Conservation (phyloP, 1,139 yeast genomes). For the Lodderomyces margitis region DNA sequence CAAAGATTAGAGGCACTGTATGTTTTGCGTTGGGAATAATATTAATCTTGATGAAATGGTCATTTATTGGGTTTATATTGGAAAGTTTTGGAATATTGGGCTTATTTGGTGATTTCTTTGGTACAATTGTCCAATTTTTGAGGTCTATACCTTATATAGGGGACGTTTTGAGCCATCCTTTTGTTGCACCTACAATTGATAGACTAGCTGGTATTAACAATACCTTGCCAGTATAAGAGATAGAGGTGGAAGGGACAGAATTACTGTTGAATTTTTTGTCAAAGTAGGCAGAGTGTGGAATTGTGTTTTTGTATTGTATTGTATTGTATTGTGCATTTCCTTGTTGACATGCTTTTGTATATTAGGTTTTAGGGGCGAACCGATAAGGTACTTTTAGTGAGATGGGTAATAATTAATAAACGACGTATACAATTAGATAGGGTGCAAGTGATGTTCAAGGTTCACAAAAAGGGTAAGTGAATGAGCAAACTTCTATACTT, state of each 20-base stretch:
- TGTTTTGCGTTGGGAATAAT: slow-evolving; percentile 75
- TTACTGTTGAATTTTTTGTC: no score
- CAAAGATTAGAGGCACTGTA: slow-evolving; percentile 80
- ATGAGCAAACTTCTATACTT: no score
- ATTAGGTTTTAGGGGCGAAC: neutral
- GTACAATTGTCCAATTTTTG: slow-evolving; percentile 85
- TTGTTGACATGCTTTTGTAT: neutral
- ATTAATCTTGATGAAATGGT: slow-evolving; percentile 69
- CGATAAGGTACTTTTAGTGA: neutral
- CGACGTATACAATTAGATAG: no score
- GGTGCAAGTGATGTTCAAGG: no score
- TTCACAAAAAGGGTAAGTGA: no score
- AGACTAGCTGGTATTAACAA: slow-evolving; percentile 43
- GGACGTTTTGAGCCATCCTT: slow-evolving; percentile 77
- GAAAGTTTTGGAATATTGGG: slow-evolving; percentile 88
- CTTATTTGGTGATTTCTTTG: slow-evolving; percentile 87
- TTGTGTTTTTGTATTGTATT: no score
- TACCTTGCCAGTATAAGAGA: slow-evolving; percentile 32
- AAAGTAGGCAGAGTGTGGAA: no score
- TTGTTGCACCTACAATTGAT: slow-evolving; percentile 69
- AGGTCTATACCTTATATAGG: slow-evolving; percentile 89
- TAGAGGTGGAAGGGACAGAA: neutral
- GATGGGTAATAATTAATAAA: neutral
- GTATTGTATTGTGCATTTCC: neutral
- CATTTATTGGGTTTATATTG: slow-evolving; percentile 80